Conservation (phyloP, 768 basidiomycete species). For the Phanerodontia chrysosporium region DNA sequence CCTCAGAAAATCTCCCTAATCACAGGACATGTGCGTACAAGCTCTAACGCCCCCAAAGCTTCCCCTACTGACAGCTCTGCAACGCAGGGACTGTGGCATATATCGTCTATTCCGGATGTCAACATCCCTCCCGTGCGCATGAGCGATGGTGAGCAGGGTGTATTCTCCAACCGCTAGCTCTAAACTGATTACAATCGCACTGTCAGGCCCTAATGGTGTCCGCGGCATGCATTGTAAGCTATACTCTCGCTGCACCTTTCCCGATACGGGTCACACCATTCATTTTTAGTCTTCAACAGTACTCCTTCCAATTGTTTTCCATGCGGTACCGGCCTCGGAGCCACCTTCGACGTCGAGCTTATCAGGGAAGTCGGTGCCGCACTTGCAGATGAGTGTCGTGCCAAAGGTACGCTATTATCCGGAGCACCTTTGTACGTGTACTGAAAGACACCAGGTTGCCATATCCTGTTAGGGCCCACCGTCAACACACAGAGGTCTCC, state of each 20-base stretch:
- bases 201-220: constrained; percentile 43
- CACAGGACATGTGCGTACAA: constrained; percentile 30
- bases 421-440: background rate
- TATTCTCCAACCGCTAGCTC: constrained; percentile 39
- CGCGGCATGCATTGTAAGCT: constrained; percentile 40
- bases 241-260: too few species aligned
- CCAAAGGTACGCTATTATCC: constrained; percentile 38
- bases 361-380: constrained; percentile 43
- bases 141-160: constrained; percentile 51
- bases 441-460: constrained; percentile 29
- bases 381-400: constrained; percentile 49
- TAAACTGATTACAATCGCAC: constrained; percentile 18
- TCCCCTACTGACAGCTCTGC: background rate
- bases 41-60: too few species aligned
- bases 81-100: constrained; percentile 47
- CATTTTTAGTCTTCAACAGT: constrained; percentile 59
- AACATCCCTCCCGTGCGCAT: constrained; percentile 40
- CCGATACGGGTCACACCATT: too few species aligned
- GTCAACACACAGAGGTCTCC: constrained; percentile 63
- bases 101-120: constrained; percentile 36
- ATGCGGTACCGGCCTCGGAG: constrained; percentile 49
- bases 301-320: constrained; percentile 56
- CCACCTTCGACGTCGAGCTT: constrained; percentile 52
- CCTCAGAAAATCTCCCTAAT: constrained; percentile 42
- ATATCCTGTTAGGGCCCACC: constrained; percentile 56